phyloP scores from a whole-genome alignment of 192 early-diverging fungal genomes.

The Entomortierella beljakovae region DNA sequence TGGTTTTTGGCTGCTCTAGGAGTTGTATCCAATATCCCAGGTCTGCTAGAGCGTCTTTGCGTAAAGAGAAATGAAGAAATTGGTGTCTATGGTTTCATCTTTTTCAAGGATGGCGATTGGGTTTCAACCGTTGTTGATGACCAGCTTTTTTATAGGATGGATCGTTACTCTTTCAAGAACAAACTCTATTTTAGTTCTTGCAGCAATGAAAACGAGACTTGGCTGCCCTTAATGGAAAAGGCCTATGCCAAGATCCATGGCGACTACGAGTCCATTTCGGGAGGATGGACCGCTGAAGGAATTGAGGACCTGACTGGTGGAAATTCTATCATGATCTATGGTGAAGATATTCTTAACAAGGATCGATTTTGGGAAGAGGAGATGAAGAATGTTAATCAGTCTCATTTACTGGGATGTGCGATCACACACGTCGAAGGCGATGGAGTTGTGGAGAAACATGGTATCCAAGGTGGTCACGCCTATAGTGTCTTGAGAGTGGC shows the following conservation, averaged over 20 bases:
- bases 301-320: constrained; percentile 64
- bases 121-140: constrained; percentile 59
- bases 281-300: constrained; percentile 50
- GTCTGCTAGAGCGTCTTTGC: constrained; percentile 50
- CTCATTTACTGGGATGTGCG: constrained; percentile 26
- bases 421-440: constrained; percentile 7
- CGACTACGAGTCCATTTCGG: constrained; percentile 55
- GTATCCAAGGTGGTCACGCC: constrained; percentile 50
- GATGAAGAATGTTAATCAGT: constrained; percentile 34
- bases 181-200: constrained; percentile 32
- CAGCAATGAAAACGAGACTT: constrained; percentile 55
- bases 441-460: constrained; percentile 14
- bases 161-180: constrained; percentile 5
- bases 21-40: constrained; percentile 49
- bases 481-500: constrained; percentile 55
- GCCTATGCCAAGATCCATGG: constrained; percentile 67
- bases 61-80: constrained; percentile 62
- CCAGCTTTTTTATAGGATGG: constrained; percentile 40
- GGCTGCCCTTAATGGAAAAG: constrained; percentile 65
- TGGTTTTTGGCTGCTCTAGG: constrained; percentile 63
- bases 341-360: constrained; percentile 51
- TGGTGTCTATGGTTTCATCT: constrained; percentile 66
- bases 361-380: constrained; percentile 60
- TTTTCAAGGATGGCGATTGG: constrained; percentile 64
- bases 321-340: constrained; percentile 30